Conservation (phyloP, 2,329 filamentous ascomycete species). For the Aspergillus spinulosporus region DNA sequence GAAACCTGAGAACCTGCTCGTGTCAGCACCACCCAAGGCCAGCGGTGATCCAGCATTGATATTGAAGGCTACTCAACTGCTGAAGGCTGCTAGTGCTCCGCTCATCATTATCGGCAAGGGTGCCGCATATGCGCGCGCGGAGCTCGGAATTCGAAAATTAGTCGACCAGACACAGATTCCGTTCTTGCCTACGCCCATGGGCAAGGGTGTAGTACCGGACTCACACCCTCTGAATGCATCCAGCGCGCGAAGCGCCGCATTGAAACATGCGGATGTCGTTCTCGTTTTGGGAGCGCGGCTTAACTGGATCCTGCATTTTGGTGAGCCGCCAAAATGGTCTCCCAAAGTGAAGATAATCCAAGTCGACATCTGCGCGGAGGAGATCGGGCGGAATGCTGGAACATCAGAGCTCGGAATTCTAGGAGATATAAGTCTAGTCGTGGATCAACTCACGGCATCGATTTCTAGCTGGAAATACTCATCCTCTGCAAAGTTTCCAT, state of each 20-base stretch:
- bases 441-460: slow-evolving; percentile 47
- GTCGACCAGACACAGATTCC: slow-evolving; percentile 53
- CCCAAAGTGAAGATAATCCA: slow-evolving; percentile 54
- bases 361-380: slow-evolving; percentile 56
- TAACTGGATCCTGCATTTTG: slow-evolving; percentile 62
- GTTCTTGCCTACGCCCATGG: slow-evolving; percentile 61
- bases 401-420: slow-evolving; percentile 51
- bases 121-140: slow-evolving; percentile 55
- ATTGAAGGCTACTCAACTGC: slow-evolving; percentile 43
- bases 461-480: slow-evolving; percentile 50
- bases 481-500: slow-evolving; percentile 32
- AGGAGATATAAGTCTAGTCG: slow-evolving; percentile 54
- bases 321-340: slow-evolving; percentile 57
- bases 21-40: slow-evolving; percentile 45
- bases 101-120: slow-evolving; percentile 59
- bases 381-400: slow-evolving; percentile 54
- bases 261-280: slow-evolving; percentile 57
- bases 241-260: slow-evolving; percentile 54
- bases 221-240: slow-evolving; percentile 55
- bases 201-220: slow-evolving; percentile 58
- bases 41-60: slow-evolving; percentile 49
- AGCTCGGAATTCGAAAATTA: slow-evolving; percentile 47
- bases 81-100: slow-evolving; percentile 52
- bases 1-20: slow-evolving; percentile 31
- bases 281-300: slow-evolving; percentile 56